Percentiles rank a stretch among this genome's conserved stretches.
Conservation (phyloP, 2,329 filamentous ascomycete species). For the Pseudocercospora cruenta region DNA sequence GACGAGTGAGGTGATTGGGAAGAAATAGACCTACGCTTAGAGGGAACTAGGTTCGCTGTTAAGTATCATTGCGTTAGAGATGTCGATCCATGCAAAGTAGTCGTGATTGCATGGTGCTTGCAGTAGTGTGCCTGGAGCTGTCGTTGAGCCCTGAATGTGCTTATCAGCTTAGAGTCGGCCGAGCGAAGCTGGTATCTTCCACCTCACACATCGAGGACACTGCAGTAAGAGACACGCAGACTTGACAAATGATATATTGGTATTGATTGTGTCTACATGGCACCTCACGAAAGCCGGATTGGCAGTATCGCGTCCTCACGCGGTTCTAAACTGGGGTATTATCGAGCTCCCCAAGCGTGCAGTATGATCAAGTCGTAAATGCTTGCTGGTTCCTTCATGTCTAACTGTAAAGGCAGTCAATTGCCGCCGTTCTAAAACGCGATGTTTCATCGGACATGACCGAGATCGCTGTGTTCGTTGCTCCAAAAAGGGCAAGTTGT, state of each 20-base stretch:
- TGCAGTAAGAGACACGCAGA: not conserved
- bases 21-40: too few relatives aligned
- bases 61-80: too few relatives aligned
- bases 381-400: not conserved
- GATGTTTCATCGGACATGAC: not conserved
- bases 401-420: not conserved
- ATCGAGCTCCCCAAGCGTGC: not conserved
- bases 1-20: too few relatives aligned
- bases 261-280: not conserved
- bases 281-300: not conserved
- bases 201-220: not conserved
- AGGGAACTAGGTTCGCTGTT: too few relatives aligned
- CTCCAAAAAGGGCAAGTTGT: not conserved
- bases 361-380: not conserved
- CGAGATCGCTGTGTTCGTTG: not conserved
- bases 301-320: conserved; percentile 5
- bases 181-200: not conserved
- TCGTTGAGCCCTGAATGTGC: too few relatives aligned
- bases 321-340: not conserved
- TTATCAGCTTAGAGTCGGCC: too few relatives aligned
- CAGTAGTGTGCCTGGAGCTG: too few relatives aligned
- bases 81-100: too few relatives aligned
- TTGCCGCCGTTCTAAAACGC: not conserved
- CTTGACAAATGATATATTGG: not conserved
- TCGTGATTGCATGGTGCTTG: too few relatives aligned